Evolutionary conservation across 2,329 filamentous ascomycete species (phyloP), one percentile per base, ranked within the genome.

Genomic region (Ascochyta koolunga): DNA sequence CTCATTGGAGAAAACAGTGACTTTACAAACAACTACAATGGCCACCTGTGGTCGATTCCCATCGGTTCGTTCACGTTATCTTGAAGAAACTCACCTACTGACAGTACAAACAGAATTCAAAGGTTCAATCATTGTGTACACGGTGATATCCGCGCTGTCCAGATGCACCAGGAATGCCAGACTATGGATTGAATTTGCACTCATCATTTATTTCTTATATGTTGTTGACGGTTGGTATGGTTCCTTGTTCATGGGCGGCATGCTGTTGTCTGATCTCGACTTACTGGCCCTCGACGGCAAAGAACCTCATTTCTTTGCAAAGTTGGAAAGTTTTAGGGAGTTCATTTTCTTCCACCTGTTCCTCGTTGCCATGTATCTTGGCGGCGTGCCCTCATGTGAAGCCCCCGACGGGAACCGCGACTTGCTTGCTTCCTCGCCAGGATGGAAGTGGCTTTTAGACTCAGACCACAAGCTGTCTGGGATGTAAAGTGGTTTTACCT

Each of bases 401-500:
- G 29, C 52, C 5, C 33, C 52, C 2, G 63, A 66, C 2, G 51
- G 40, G 10, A 76, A 83, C n/a, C 59, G 85, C 3, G 66, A 78
- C 4, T 25, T 80, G 6, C 71, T 89, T 2, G 73, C 77, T 21
- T 77, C 77, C 21, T 85, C 81, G 15, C 80, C 83, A 0, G 86
- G 86, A 2, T 89, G 86, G 85, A 79, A 81, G 58, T 84, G 79
- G 59, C 72, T 87, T 13, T 84, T 0, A 80, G 79, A 54, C 75
- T 89, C 51, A 88, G 87, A 55, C 85, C 86, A 0, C 85, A 88
- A 65, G 86, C 86, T 1, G 83, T 86, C 10, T 87, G 79, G 60
- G 84, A 88, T 66, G 81, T 80, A 66, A 89, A 88, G 70, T 89
- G 85, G 85, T 88, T 88, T 72, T 89, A 81, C 66, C 78, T 89